Base-by-base conservation (phyloP, 2,329 filamentous ascomycete species). In the Hymenoscyphus scutula region DNA sequence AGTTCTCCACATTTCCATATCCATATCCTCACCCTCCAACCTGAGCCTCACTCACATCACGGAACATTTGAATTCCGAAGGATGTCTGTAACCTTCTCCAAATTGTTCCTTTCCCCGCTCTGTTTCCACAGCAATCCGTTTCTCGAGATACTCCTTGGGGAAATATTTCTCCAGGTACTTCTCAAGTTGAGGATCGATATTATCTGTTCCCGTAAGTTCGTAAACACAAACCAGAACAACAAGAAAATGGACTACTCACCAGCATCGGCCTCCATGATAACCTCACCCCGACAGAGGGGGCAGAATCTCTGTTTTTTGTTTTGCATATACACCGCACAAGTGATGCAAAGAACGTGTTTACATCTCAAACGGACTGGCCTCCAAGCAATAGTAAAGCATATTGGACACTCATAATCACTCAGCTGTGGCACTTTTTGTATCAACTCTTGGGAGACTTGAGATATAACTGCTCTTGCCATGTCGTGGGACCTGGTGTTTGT, bases 391-490 rank as follows among this genome's bases (percentile, higher is more conserved):
- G 84, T 84, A 69, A 89, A 88, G 76, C 92, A 95, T 64, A 95
- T 86, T 1, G 91, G 91, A 70, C 91, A 96, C 8, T 87, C 80
- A 76, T 92, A 94, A 76, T 96, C 92, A 71, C 92, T 88, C n/a
- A 95, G 76, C 70, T 92, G 90, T 0, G 92, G 92, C 6, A 96
- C 88, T 53, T 89, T 80, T 11, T 83, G 83, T 19, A 96, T 81
- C 3, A 96, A 81, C 64, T 92, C 85, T 34, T 85, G 83, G 1
- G 88, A 88, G 65, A 96, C 84, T 69, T 90, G 84, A 25, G 88
- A 85, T 72, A 90, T 92, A 55, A 95, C 83, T 62, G 90, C 86
- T 71, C 88, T 89, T 51, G 91, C 89, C 65, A 95, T 84, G 59
- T 83, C 84, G 63, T 86, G 83, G 1, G 88, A 82, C 63, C 91